phyloP scores from a whole-genome alignment of 495 filamentous ascomycete genomes.

The Aspergillus ostianus region DNA sequence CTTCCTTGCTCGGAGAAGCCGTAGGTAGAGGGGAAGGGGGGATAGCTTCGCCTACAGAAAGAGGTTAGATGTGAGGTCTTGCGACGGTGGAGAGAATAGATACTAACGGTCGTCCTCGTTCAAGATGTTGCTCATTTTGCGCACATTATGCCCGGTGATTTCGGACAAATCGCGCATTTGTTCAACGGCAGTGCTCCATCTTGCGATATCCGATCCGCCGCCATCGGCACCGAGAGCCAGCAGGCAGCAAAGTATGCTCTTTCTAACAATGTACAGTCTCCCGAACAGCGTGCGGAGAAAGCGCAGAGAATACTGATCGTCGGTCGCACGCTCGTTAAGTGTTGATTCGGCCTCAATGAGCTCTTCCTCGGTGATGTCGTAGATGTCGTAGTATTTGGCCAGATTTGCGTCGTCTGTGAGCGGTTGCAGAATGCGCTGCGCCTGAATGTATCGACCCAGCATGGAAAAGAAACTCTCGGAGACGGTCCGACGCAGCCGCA shows the following conservation, averaged over 20 bases:
- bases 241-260: constrained; percentile 80
- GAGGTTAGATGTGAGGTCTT: constrained; percentile 25
- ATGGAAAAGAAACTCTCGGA: constrained; percentile 65
- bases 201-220: constrained; percentile 70
- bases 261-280: constrained; percentile 74
- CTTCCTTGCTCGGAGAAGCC: constrained; percentile 71
- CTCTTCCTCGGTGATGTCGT: constrained; percentile 81
- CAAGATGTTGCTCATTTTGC: constrained; percentile 66
- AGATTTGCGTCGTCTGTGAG: constrained; percentile 75
- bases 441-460: constrained; percentile 66
- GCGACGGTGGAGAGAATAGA: not conserved
- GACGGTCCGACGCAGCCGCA: constrained; percentile 71
- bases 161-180: constrained; percentile 63
- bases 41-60: constrained; percentile 41
- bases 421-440: constrained; percentile 62
- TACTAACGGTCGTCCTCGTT: constrained; percentile 78
- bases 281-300: constrained; percentile 75
- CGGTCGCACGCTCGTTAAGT: constrained; percentile 58
- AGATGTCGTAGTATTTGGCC: constrained; percentile 88
- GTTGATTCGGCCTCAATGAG: constrained; percentile 63
- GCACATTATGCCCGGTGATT: constrained; percentile 51
- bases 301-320: constrained; percentile 76
- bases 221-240: constrained; percentile 86
- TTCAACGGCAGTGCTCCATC: constrained; percentile 78
- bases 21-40: constrained; percentile 67